Evolutionary conservation across 2,329 filamentous ascomycete species (phyloP), one percentile per base, ranked within the genome.

Genomic region (Sporothrix pallida): DNA sequence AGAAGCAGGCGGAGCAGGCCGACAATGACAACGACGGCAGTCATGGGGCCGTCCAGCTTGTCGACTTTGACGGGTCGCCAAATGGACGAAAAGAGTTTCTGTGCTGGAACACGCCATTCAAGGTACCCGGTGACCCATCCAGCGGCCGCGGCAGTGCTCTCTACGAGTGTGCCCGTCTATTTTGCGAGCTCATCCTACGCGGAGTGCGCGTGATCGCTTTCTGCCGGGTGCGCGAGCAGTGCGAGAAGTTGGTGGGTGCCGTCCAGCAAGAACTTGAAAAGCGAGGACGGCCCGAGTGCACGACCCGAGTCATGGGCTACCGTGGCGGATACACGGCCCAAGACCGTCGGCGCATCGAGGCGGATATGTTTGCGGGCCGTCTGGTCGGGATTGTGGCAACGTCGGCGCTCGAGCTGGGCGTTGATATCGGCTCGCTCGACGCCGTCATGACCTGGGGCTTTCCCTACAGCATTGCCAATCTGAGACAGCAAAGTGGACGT

Each of bases 61-160:
- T 95, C 0, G 94, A 98, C 79, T 95, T 93, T 78, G 96, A 99
- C 79, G 96, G 96, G 0, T 97, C 95, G 0, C 96, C 96, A 0
- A 94, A 94, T 6, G 94, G 95, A 0, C 87, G 94, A 26, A 98
- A 98, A 80, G 95, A 98, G 79, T 98, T 98, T 74, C 80, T 99
- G 7, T 98, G 95, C 81, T 99, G 96, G 96, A 98, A 99, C 78
- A 98, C 95, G 0, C 96, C 96, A 0, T 97, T 90, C 81, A 97
- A 94, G 80, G 95, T 98, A 77, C 94, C 95, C 0, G 88, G 87
- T 0, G 95, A 98, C 81, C 93, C 94, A 9, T 90, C 92, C 0
- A 97, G 93, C 78, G 95, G 96, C 0, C 89, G 96, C 74, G 93
- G 93, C 15, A 93, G 93, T 80, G 91, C 91, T 3, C 90, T 97